Evolutionary conservation across 2,329 filamentous ascomycete species (phyloP).

Genomic region (Xylaria hypoxylon): DNA sequence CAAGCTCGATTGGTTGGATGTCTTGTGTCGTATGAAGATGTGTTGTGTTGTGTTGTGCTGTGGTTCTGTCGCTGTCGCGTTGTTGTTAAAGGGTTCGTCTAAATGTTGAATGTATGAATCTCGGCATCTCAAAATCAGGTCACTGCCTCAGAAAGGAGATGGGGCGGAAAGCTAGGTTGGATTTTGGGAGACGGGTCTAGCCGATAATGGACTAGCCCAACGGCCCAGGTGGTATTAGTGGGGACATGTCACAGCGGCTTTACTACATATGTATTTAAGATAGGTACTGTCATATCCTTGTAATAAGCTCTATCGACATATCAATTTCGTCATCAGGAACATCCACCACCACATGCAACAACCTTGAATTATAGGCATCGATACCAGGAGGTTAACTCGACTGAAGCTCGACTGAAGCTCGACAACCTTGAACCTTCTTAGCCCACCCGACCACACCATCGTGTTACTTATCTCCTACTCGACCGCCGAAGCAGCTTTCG

Average conservation of each 20-base stretch:
- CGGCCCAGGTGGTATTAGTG: background rate
- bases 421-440: too few species aligned
- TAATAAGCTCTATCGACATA: too few species aligned
- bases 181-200: constrained; percentile 15
- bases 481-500: background rate
- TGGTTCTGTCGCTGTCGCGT: too few species aligned
- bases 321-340: too few species aligned
- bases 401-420: too few species aligned
- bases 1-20: background rate
- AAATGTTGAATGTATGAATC: background rate
- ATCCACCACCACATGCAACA: too few species aligned
- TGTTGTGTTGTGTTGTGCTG: background rate
- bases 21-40: background rate
- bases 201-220: constrained; percentile 16
- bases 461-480: background rate
- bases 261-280: too few species aligned
- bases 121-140: background rate
- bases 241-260: too few species aligned
- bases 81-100: background rate
- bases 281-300: too few species aligned
- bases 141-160: constrained; percentile 23
- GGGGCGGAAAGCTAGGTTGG: constrained; percentile 7
- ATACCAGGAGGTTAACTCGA: too few species aligned
- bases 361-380: too few species aligned
- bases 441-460: too few species aligned